Percentiles rank a stretch among this genome's conserved stretches.
phyloP scores from a whole-genome alignment of 139 green algal species.

The Chlamydomonas eustigma region DNA sequence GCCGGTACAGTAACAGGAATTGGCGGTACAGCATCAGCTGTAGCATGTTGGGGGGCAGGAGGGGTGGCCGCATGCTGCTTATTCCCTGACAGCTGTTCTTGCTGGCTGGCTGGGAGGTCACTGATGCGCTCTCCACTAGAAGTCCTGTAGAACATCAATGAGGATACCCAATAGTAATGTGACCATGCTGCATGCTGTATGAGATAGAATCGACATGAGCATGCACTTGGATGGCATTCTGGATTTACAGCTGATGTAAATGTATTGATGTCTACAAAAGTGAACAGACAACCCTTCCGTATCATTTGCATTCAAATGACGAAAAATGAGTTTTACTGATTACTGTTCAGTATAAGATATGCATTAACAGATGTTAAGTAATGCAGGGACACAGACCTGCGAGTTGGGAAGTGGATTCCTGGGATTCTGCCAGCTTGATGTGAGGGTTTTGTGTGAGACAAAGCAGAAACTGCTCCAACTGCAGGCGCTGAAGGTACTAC shows the following conservation, averaged over 20 bases:
- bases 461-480: not conserved
- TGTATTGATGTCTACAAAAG: not conserved
- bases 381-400: not conserved
- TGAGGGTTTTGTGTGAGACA: not conserved
- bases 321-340: not conserved
- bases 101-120: not conserved
- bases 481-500: not conserved
- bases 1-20: not conserved
- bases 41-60: not conserved
- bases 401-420: not conserved
- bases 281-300: too few relatives aligned
- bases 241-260: not conserved
- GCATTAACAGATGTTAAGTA: too few relatives aligned
- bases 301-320: not conserved
- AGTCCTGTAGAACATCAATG: too few relatives aligned
- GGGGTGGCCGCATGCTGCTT: not conserved
- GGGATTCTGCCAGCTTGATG: not conserved
- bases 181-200: not conserved
- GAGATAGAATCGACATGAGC: not conserved
- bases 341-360: too few relatives aligned
- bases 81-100: not conserved
- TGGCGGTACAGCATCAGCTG: not conserved
- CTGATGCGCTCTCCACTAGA: conserved; percentile 9
- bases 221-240: not conserved
- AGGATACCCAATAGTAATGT: too few relatives aligned